phyloP scores from a whole-genome alignment of 2,329 filamentous ascomycete genomes.

The Dactylellina sp. region DNA sequence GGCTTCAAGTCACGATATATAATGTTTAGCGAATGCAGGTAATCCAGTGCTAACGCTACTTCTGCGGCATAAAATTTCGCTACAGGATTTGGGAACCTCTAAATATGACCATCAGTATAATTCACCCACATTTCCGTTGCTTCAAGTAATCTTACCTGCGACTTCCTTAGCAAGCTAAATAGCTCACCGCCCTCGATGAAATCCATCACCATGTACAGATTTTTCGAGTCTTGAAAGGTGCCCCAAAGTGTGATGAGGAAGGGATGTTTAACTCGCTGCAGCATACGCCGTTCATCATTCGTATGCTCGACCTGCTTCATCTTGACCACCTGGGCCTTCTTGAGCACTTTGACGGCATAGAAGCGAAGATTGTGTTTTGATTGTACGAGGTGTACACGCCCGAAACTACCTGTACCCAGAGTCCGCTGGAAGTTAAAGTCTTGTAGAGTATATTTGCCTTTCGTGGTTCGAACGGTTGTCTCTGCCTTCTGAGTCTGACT shows the following conservation, averaged over 20 bases:
- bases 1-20: slow-evolving; percentile 98
- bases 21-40: slow-evolving; percentile 92
- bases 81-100: slow-evolving; percentile 98
- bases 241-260: slow-evolving; percentile 99
- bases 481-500: slow-evolving; percentile 60
- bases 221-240: slow-evolving; percentile 94
- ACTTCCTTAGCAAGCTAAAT: slow-evolving; percentile 94
- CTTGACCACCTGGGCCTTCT: slow-evolving; percentile 98
- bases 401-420: slow-evolving; percentile 95
- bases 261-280: slow-evolving; percentile 95
- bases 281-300: slow-evolving; percentile 95
- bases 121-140: neutral
- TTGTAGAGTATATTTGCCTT: slow-evolving; percentile 93
- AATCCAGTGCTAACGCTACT: slow-evolving; percentile 93
- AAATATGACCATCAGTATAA: slow-evolving; percentile 32
- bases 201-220: slow-evolving; percentile 99
- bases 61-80: slow-evolving; percentile 99
- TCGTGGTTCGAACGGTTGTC: slow-evolving; percentile 76
- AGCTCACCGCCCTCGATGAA: slow-evolving; percentile 98
- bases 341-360: slow-evolving; percentile 98
- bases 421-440: slow-evolving; percentile 94
- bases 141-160: slow-evolving; percentile 72
- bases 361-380: slow-evolving; percentile 98
- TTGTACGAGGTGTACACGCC: slow-evolving; percentile 94
- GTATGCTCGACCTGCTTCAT: slow-evolving; percentile 99